Evolutionary conservation across 352 stramenopile species (phyloP), one percentile per base, ranked within the genome.

Genomic region (Phytophthora nicotianae): DNA sequence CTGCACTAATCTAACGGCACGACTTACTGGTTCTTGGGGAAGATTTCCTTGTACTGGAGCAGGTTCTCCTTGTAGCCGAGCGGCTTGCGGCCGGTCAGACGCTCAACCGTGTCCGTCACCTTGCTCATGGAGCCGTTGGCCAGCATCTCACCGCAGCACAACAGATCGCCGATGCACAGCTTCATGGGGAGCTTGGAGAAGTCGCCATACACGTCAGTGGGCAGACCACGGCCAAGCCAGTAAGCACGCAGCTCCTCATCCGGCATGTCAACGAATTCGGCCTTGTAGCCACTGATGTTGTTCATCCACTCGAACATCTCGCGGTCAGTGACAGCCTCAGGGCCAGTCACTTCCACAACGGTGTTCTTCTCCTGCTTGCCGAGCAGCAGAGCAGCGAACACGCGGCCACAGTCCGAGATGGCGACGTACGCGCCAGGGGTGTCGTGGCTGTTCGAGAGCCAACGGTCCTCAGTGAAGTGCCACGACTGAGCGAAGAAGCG

Each of bases 391-490:
- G 61, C 27, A n/a, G 56, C 66, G n/a, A 74, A 55, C 17, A 70
- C 50, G 14, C 61, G 54, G 2, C 65, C 38, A 33, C 66, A 74
- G 69, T 77, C 64, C 38, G 47, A 41, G 19, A 41, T 41, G 6
- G 59, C 53, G 0, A 77, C 68, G 37, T 77, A 77, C 2, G 64
- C 53, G 4, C 68, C 64, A 0, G 64, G 59, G 2, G 50, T 13
- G 21, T 53, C 59, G 51, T 74, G 64, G 46, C 54, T 71, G 51
- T 74, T 76, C 0, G 56, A 60, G 0, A 77, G 64, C 64, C 68
- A 77, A 51, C 62, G 64, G 47, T 77, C 37, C 17, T 52, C 64
- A 3, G 52, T 70, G 50, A 76, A 76, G 37, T 70, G 62, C 68
- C 68, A 76, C 20, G 68, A 70, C 45, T 53, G 63, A 11, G 46